These are phyloP conservation scores for Uronychia binucleata DNA, from an alignment of 73 alveolate genomes.

Conservation along the genomic window DNA sequence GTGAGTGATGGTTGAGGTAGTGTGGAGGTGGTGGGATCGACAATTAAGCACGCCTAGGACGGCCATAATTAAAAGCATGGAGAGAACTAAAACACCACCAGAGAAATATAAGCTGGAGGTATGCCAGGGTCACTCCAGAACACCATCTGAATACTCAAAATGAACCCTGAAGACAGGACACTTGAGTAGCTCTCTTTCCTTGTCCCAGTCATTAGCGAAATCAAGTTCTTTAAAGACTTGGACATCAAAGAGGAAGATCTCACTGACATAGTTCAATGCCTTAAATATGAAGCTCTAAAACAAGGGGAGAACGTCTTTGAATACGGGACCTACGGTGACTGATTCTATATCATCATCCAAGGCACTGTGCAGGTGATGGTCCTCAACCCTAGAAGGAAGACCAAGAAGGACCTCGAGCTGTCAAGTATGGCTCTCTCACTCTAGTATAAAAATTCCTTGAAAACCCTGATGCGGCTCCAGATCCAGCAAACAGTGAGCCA, in stretches of 20 bases:
- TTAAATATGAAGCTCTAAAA: conserved; percentile 11
- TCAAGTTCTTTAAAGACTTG: conserved; percentile 34
- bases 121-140: too few species aligned
- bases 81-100: too few species aligned
- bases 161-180: conserved; percentile 10
- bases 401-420: background rate
- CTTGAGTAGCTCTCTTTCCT: conserved; percentile 16
- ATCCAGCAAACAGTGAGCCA: conserved; percentile 14
- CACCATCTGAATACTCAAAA: background rate
- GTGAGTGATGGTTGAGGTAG: too few species aligned
- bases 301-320: conserved; percentile 15
- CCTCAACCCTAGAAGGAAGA: background rate
- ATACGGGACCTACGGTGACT: conserved; percentile 5
- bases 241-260: conserved; percentile 38
- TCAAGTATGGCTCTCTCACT: background rate
- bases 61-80: too few species aligned
- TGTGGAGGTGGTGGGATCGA: too few species aligned
- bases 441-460: background rate
- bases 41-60: too few species aligned
- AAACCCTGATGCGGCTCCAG: background rate
- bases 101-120: too few species aligned
- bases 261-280: conserved; percentile 21
- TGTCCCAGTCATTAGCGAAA: conserved; percentile 11
- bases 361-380: background rate
- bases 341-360: background rate